Conservation (phyloP, 192 early-diverging fungal species). For the Entomortierella chlamydospora region DNA sequence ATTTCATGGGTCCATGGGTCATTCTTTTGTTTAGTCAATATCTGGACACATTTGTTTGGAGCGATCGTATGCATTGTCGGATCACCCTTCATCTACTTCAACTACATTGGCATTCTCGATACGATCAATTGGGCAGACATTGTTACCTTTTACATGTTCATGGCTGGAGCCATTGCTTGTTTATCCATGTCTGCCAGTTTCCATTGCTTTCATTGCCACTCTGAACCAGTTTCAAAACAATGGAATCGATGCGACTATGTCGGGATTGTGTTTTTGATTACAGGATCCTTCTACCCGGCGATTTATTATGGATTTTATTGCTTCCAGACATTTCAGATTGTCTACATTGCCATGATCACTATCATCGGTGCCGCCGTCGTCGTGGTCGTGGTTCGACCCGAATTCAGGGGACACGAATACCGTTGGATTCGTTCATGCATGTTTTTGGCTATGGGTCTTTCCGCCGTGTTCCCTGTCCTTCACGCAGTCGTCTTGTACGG, state of each 20-base stretch:
- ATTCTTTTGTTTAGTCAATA: too few relatives aligned
- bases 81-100: conserved; percentile 60
- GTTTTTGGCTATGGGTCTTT: conserved; percentile 85
- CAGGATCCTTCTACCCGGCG: conserved; percentile 67
- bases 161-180: conserved; percentile 81
- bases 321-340: conserved; percentile 49
- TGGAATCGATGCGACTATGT: conserved; percentile 96
- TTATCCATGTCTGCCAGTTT: conserved; percentile 83
- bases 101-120: conserved; percentile 47
- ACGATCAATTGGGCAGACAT: conserved; percentile 73
- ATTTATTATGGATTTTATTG: conserved; percentile 68
- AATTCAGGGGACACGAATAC: conserved; percentile 80
- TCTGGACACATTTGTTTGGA: conserved; percentile 89
- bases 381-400: conserved; percentile 67
- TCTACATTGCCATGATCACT: conserved; percentile 71
- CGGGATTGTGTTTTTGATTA: conserved; percentile 88
- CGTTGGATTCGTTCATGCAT: conserved; percentile 80
- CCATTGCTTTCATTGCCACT: conserved; percentile 90
- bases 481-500: conserved; percentile 78
- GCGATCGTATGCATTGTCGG: conserved; percentile 67
- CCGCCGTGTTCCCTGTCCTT: conserved; percentile 76
- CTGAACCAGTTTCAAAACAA: conserved; percentile 60
- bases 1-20: too few relatives aligned
- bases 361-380: conserved; percentile 73
- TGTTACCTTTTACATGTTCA: conserved; percentile 77